These are phyloP conservation scores for Cytospora piceae DNA, from an alignment of 2,329 filamentous ascomycete genomes.

Conservation along the genomic window DNA sequence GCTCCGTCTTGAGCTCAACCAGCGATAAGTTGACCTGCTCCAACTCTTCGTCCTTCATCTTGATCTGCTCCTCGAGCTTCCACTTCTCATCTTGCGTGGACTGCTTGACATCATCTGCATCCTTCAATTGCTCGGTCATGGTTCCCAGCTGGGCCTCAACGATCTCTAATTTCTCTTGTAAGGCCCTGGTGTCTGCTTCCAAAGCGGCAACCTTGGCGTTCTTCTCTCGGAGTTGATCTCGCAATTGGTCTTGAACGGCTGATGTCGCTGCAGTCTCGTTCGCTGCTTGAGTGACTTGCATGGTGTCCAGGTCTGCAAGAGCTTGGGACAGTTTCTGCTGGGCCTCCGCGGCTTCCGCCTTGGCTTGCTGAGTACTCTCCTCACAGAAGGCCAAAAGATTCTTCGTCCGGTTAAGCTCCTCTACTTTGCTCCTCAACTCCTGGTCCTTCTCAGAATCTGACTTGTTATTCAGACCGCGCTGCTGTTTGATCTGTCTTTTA, in stretches of 20 bases:
- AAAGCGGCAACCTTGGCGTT: conserved; percentile 49
- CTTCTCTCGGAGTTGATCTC: conserved; percentile 48
- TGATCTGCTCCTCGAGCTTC: conserved; percentile 49
- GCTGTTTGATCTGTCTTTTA: conserved; percentile 91
- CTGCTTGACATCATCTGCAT: conserved; percentile 37
- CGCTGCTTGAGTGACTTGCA: conserved; percentile 39
- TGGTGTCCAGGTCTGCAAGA: conserved; percentile 51
- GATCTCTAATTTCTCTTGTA: conserved; percentile 45
- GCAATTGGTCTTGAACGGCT: conserved; percentile 45
- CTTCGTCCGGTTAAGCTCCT: conserved; percentile 53
- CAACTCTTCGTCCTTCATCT: conserved; percentile 55
- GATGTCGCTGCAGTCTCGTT: conserved; percentile 39
- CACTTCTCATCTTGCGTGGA: conserved; percentile 36
- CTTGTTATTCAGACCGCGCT: conserved; percentile 88
- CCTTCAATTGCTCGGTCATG: conserved; percentile 29
- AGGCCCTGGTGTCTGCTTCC: conserved; percentile 47
- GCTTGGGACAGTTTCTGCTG: conserved; percentile 55
- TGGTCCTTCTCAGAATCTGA: conserved; percentile 74
- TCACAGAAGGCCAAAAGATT: conserved; percentile 40
- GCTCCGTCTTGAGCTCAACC: conserved; percentile 64
- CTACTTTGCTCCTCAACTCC: conserved; percentile 61
- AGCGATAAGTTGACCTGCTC: conserved; percentile 56
- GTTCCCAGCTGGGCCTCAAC: conserved; percentile 34
- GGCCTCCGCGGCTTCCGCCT: conserved; percentile 40
- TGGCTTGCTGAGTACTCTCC: conserved; percentile 30